These are phyloP conservation scores for Aspergillus intermedius DNA, from an alignment of 2,329 filamentous ascomycete genomes.

Conservation along the genomic window DNA sequence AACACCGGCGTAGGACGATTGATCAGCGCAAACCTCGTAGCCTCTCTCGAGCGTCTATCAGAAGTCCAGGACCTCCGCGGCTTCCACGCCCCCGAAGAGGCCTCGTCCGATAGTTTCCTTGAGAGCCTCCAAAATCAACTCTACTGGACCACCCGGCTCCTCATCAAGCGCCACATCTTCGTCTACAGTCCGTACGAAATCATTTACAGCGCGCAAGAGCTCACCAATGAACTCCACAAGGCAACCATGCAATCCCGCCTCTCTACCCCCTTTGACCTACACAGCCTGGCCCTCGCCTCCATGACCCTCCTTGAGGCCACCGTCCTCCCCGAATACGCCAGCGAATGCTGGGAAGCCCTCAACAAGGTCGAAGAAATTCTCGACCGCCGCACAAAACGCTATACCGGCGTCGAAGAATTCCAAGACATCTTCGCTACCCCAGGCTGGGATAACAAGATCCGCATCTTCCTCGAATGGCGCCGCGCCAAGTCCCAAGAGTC, in stretches of 20 bases:
- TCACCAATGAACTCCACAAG: constrained; percentile 36
- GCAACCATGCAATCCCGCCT: constrained; percentile 23
- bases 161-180: constrained; percentile 39
- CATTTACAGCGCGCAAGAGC: constrained; percentile 33
- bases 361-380: constrained; percentile 47
- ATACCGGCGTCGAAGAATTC: constrained; percentile 26
- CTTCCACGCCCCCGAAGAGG: constrained; percentile 19
- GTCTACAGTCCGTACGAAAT: constrained; percentile 38
- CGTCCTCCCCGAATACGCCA: constrained; percentile 32
- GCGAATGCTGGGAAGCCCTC: constrained; percentile 39
- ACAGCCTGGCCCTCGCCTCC: constrained; percentile 34
- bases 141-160: constrained; percentile 37
- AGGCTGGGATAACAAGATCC: constrained; percentile 37
- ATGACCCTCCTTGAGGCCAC: constrained; percentile 39
- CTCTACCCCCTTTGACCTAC: constrained; percentile 35
- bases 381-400: constrained; percentile 36
- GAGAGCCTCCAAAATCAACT: constrained; percentile 36
- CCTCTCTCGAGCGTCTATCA: constrained; percentile 33
- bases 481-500: constrained; percentile 28
- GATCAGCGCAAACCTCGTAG: constrained; percentile 30
- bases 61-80: constrained; percentile 30
- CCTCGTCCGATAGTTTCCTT: constrained; percentile 20
- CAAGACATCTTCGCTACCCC: constrained; percentile 33
- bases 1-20: constrained; percentile 31
- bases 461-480: constrained; percentile 34